These are phyloP conservation scores for Pythium rhizo-oryzae DNA, from an alignment of 352 stramenopile species.

Conservation along the genomic window DNA sequence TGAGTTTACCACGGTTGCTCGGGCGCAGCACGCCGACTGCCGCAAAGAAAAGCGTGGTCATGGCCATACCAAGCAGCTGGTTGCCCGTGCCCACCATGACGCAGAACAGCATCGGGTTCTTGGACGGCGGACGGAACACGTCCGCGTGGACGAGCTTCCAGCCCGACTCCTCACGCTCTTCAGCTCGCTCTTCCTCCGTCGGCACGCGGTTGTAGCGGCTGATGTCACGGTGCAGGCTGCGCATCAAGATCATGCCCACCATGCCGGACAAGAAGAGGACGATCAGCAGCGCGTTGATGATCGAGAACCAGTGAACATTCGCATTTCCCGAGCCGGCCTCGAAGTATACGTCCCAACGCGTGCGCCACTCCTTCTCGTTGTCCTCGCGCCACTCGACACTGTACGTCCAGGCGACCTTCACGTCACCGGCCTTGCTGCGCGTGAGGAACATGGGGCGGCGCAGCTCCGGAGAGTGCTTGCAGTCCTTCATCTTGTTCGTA, in stretches of 20 bases:
- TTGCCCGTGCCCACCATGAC: slow-evolving; percentile 98
- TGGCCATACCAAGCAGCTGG: slow-evolving; percentile 96
- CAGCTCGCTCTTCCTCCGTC: slow-evolving; percentile 96
- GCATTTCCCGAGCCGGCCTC: slow-evolving; percentile 87
- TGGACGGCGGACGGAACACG: slow-evolving; percentile 97
- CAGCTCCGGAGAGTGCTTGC: slow-evolving; percentile 70
- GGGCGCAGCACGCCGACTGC: slow-evolving; percentile 96
- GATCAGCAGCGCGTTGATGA: slow-evolving; percentile 99
- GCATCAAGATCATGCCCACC: slow-evolving; percentile 99
- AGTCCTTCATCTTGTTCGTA: slow-evolving; percentile 73
- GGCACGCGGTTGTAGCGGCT: slow-evolving; percentile 97
- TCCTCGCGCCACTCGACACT: slow-evolving; percentile 97
- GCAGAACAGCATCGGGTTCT: slow-evolving; percentile 96
- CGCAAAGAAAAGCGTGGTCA: slow-evolving; percentile 97
- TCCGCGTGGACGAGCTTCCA: slow-evolving; percentile 99
- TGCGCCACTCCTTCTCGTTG: slow-evolving; percentile 97
- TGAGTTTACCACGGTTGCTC: slow-evolving; percentile 96
- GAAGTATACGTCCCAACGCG: slow-evolving; percentile 99
- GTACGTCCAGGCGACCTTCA: slow-evolving; percentile 96
- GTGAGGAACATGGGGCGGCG: slow-evolving; percentile 79
- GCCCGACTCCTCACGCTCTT: slow-evolving; percentile 97
- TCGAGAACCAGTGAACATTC: slow-evolving; percentile 99
- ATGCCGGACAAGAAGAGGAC: slow-evolving; percentile 99
- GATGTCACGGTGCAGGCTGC: slow-evolving; percentile 98
- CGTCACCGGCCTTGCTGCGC: slow-evolving; percentile 79